Conservation (phyloP, 1,139 yeast genomes). For the Blastobotrys buckinghamii region DNA sequence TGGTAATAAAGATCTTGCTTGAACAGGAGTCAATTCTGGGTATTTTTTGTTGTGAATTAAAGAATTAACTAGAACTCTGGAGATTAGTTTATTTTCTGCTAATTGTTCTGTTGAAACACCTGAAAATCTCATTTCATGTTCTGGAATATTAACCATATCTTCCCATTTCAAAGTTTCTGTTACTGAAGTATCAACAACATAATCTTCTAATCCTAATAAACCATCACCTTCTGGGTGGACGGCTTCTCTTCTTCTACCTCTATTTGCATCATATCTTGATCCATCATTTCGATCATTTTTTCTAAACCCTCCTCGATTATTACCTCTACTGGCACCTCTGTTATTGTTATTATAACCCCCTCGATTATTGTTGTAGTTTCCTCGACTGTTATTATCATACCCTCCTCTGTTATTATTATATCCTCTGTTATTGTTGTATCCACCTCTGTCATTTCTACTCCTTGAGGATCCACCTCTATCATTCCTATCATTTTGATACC, state of each 20-base stretch:
- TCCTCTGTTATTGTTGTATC: not conserved
- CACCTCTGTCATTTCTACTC: not conserved
- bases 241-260: not conserved
- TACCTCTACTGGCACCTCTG: not conserved
- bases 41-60: conserved; percentile 31
- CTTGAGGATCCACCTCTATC: not conserved
- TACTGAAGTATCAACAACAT: conserved; percentile 24
- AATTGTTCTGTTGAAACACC: conserved; percentile 28
- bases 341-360: not conserved
- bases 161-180: conserved; percentile 19
- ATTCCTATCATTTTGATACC: too few species aligned
- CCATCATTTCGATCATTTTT: not conserved
- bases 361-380: not conserved
- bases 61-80: conserved; percentile 33
- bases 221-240: conserved; percentile 28
- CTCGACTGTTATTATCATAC: not conserved
- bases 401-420: not conserved
- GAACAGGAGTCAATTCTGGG: conserved; percentile 65
- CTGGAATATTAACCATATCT: conserved; percentile 16
- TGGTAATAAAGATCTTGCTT: conserved; percentile 65
- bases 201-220: conserved; percentile 29
- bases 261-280: not conserved
- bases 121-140: conserved; percentile 25
- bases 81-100: conserved; percentile 28
- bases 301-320: not conserved